Percentiles rank a stretch among this genome's conserved stretches.
These are phyloP conservation scores for Furcasterigmium furcatum DNA, from an alignment of 2,329 filamentous ascomycete genomes.

Conservation along the genomic window DNA sequence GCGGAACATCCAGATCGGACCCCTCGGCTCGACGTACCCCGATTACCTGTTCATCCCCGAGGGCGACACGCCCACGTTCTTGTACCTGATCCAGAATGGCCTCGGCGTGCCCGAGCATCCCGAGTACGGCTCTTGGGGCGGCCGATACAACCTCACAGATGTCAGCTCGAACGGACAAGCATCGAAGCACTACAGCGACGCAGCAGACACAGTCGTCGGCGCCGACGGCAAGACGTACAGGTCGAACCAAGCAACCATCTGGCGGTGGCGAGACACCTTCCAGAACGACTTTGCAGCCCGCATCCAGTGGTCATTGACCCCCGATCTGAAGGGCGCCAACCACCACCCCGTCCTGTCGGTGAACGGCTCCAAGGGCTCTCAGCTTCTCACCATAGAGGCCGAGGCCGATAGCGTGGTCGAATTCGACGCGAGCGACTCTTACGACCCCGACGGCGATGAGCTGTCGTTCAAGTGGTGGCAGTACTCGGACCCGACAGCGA, in stretches of 20 bases:
- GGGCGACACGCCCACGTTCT: conserved; percentile 45
- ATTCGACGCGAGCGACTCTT: conserved; percentile 40
- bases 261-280: conserved; percentile 35
- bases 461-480: conserved; percentile 48
- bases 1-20: conserved; percentile 46
- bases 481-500: conserved; percentile 32
- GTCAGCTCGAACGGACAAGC: background rate
- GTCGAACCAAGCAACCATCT: conserved; percentile 29
- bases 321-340: conserved; percentile 26
- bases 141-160: conserved; percentile 29
- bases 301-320: conserved; percentile 30
- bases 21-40: conserved; percentile 39
- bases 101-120: conserved; percentile 41
- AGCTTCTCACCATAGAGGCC: conserved; percentile 24
- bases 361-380: conserved; percentile 34
- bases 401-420: conserved; percentile 31
- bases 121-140: conserved; percentile 46
- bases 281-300: conserved; percentile 37
- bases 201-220: conserved; percentile 19
- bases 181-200: conserved; percentile 18
- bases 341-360: conserved; percentile 41
- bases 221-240: conserved; percentile 19
- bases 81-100: conserved; percentile 45
- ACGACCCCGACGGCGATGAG: conserved; percentile 39
- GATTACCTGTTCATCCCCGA: conserved; percentile 48